A percentile compares a stretch with the other conserved stretches of the same genome.
phyloP scores from a whole-genome alignment of 768 basidiomycete genomes.

The Butyriboletus loyo region DNA sequence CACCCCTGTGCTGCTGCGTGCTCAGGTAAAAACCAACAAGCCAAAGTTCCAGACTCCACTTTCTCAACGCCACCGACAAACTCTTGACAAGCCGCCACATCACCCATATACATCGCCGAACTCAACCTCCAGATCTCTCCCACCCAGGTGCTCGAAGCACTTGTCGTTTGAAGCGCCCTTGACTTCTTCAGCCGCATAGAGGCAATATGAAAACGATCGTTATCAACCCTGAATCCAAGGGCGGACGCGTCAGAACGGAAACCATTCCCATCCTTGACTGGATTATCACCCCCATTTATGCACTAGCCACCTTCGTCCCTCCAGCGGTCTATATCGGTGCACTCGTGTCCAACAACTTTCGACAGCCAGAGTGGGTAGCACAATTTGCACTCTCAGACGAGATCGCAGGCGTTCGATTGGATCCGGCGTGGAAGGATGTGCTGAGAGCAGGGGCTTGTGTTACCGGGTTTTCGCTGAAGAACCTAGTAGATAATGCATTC shows the following conservation, averaged over 20 bases:
- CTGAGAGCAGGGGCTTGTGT: slow-evolving; percentile 18
- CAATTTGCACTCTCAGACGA: slow-evolving; percentile 12
- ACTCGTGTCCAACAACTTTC: slow-evolving; percentile 19
- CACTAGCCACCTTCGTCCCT: slow-evolving; percentile 6
- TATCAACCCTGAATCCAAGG: slow-evolving; percentile 5
- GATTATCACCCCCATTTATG: slow-evolving; percentile 20
- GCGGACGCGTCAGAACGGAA: slow-evolving; percentile 9
- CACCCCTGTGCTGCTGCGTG: neutral
- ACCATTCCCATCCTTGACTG: slow-evolving; percentile 11
- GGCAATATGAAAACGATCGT: neutral
- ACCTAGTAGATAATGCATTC: neutral
- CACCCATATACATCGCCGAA: slow-evolving; percentile 4
- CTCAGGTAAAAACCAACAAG: neutral
- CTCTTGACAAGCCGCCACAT: neutral
- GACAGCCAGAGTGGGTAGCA: slow-evolving; percentile 28
- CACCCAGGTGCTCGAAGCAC: slow-evolving; percentile 4
- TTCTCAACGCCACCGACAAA: neutral
- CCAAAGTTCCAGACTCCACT: neutral
- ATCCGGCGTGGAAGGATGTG: slow-evolving; percentile 5
- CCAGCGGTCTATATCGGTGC: slow-evolving; percentile 21
- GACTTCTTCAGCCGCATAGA: neutral
- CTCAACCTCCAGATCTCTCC: slow-evolving; percentile 2
- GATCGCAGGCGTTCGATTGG: neutral
- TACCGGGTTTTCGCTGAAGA: neutral
- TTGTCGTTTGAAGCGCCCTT: slow-evolving; percentile 1